phyloP scores from a whole-genome alignment of 1,139 yeast species.

The Saccharomyces hybrid region DNA sequence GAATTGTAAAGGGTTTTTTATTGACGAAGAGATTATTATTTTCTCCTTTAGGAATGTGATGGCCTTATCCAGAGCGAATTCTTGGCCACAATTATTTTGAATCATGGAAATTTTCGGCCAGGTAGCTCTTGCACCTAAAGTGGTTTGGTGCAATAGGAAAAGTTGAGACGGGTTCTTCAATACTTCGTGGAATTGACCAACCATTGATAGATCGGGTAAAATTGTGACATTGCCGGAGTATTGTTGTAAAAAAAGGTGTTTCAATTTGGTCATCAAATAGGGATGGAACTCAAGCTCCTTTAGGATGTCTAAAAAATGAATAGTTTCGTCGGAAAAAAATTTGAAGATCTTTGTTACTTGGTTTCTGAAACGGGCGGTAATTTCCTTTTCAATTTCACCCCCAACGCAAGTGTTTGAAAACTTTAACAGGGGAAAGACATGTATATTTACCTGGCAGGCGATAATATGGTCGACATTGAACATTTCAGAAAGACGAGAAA shows the following conservation, averaged over 20 bases:
- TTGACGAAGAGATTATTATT: slow-evolving; percentile 38
- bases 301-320: slow-evolving; percentile 66
- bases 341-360: slow-evolving; percentile 52
- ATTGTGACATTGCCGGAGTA: slow-evolving; percentile 94
- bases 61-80: slow-evolving; percentile 76
- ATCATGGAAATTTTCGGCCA: slow-evolving; percentile 89
- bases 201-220: slow-evolving; percentile 58
- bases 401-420: slow-evolving; percentile 60
- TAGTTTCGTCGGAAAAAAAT: slow-evolving; percentile 58
- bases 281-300: slow-evolving; percentile 71
- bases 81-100: slow-evolving; percentile 82
- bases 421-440: slow-evolving; percentile 79
- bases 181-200: slow-evolving; percentile 53
- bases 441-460: slow-evolving; percentile 96
- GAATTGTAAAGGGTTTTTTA: slow-evolving; percentile 27
- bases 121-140: slow-evolving; percentile 83
- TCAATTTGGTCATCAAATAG: slow-evolving; percentile 62
- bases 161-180: slow-evolving; percentile 75
- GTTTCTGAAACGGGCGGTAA: slow-evolving; percentile 48
- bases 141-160: slow-evolving; percentile 59
- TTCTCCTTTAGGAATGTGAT: slow-evolving; percentile 62
- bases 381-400: slow-evolving; percentile 59
- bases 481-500: slow-evolving; percentile 84
- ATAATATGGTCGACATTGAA: slow-evolving; percentile 94
- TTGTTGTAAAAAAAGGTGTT: slow-evolving; percentile 72